phyloP scores from a whole-genome alignment of 306 rosid genomes.

The Pterocarpus macrocarpus region DNA sequence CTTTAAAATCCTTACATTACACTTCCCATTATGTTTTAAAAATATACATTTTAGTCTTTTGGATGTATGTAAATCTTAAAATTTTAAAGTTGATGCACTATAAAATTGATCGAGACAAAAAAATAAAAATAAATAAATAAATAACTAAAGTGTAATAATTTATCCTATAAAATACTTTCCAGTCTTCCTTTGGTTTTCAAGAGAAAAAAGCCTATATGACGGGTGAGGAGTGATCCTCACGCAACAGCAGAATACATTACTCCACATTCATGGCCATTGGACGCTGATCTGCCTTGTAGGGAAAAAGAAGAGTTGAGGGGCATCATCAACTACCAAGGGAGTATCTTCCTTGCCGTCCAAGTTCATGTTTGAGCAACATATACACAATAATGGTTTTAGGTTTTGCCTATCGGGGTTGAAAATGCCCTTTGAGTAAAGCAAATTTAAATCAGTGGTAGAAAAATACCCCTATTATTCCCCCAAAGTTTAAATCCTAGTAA shows the following conservation, averaged over 20 bases:
- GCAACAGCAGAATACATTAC: slow-evolving; percentile 35
- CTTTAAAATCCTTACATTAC: too few species aligned
- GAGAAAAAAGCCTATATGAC: not conserved
- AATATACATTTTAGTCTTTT: too few species aligned
- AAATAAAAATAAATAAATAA: not conserved
- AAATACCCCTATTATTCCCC: not conserved
- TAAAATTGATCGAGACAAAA: not conserved
- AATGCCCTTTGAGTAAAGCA: not conserved
- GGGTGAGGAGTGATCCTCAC: slow-evolving; percentile 35
- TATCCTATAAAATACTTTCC: not conserved
- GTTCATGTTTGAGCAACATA: slow-evolving; percentile 39
- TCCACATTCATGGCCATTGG: slow-evolving; percentile 28
- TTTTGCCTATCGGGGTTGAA: slow-evolving; percentile 8
- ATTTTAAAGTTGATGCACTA: not conserved
- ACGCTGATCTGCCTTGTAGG: slow-evolving; percentile 45
- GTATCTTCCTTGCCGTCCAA: slow-evolving; percentile 60
- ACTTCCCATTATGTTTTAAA: not conserved
- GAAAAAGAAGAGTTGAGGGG: slow-evolving; percentile 16
- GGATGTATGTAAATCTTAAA: too few species aligned
- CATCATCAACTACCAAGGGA: slow-evolving; percentile 27
- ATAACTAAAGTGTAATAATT: not conserved
- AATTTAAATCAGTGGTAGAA: slow-evolving; percentile 6
- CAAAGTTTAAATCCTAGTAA: not conserved
- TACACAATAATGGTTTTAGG: slow-evolving; percentile 27
- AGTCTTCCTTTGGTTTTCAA: not conserved